Evolutionary conservation across 805 yeast species (phyloP).

Genomic region (Kuraishia capsulata): DNA sequence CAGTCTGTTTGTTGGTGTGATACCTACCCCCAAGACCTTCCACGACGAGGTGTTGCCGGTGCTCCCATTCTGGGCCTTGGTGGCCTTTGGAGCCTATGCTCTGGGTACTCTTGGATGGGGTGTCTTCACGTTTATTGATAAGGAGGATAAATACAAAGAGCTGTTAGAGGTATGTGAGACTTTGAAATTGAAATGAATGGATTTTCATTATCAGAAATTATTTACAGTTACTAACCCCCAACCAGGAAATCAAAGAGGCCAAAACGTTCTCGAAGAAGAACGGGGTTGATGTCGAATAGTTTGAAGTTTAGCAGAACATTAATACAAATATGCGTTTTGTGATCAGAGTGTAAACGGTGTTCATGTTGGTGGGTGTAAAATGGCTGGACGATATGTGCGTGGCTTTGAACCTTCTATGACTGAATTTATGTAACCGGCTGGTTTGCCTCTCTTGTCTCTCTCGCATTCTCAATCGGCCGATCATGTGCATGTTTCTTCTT

Average conservation of each 20-base stretch:
- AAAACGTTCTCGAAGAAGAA: conserved; percentile 44
- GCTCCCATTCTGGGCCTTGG: conserved; percentile 63
- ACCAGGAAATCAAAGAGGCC: conserved; percentile 49
- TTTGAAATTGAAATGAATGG: not conserved
- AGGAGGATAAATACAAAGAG: conserved; percentile 57
- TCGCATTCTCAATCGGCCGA: not conserved
- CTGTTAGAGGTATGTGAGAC: conserved; percentile 25
- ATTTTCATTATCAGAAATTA: not conserved
- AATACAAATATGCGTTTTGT: no score
- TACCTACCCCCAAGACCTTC: conserved; percentile 43
- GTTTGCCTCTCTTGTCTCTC: not conserved
- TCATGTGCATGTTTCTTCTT: conserved; percentile 22
- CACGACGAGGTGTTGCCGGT: conserved; percentile 51
- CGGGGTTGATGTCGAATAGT: conserved; percentile 41
- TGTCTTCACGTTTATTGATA: conserved; percentile 60
- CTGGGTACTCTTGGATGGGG: conserved; percentile 63
- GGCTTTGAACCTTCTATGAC: not conserved
- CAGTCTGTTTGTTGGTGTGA: conserved; percentile 37
- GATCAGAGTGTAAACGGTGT: no score
- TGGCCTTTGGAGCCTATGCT: conserved; percentile 61
- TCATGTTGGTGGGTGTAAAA: no score
- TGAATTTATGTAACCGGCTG: not conserved
- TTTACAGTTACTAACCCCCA: conserved; percentile 10
- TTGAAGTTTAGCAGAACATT: no score
- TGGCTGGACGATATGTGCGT: no score